Conservation (phyloP, 768 basidiomycete species). For the Tricholoma flavovirens region DNA sequence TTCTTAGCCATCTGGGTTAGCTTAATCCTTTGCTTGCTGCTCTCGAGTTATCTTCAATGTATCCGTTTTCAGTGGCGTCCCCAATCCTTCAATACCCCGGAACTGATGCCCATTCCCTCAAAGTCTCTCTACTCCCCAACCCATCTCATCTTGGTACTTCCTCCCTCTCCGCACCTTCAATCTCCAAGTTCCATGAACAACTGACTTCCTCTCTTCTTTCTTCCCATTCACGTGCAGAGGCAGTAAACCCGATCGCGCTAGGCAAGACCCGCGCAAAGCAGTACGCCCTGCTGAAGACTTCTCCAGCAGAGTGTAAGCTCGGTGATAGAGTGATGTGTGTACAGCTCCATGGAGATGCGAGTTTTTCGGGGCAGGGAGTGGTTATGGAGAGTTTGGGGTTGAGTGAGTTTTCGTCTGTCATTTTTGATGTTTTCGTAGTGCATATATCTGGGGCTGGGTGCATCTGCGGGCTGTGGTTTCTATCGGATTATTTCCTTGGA, state of each 20-base stretch:
- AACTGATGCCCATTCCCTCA: slow-evolving; percentile 36
- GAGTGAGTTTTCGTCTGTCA: slow-evolving; percentile 56
- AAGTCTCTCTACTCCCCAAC: slow-evolving; percentile 57
- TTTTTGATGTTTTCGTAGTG: background rate
- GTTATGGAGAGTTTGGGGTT: slow-evolving; percentile 85
- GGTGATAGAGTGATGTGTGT: slow-evolving; percentile 82
- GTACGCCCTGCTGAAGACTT: slow-evolving; percentile 68
- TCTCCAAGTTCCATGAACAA: too few species aligned
- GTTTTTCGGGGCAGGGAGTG: slow-evolving; percentile 86
- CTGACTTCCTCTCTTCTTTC: background rate
- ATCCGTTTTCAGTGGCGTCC: slow-evolving; percentile 45
- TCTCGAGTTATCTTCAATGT: background rate
- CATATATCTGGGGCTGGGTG: background rate
- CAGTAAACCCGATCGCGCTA: slow-evolving; percentile 80
- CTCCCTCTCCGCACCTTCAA: background rate
- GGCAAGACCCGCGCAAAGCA: slow-evolving; percentile 92
- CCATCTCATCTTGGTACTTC: slow-evolving; percentile 7
- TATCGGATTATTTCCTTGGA: background rate
- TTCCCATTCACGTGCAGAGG: slow-evolving; percentile 56
- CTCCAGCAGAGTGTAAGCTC: slow-evolving; percentile 44
- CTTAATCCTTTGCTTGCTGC: background rate
- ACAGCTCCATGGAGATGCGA: slow-evolving; percentile 88
- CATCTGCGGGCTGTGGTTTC: background rate
- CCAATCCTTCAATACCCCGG: slow-evolving; percentile 56
- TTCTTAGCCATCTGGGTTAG: slow-evolving; percentile 77